Conservation (phyloP, 495 filamentous ascomycete species). For the Annulohypoxylon maeteangense region DNA sequence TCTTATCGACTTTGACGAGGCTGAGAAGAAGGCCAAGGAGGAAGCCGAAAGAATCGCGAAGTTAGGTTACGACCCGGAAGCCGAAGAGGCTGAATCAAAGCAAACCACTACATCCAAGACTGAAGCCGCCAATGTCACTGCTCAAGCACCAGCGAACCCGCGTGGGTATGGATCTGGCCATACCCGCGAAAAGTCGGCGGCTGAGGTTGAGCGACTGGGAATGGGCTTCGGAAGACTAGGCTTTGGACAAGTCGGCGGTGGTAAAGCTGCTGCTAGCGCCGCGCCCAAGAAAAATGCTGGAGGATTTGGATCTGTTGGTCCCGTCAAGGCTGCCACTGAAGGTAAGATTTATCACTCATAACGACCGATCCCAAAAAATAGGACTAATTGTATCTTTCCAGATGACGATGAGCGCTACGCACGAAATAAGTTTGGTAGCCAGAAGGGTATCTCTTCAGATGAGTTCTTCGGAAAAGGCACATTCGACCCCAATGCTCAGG, state of each 20-base stretch:
- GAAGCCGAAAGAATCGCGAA: slow-evolving; percentile 97
- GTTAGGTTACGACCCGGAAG: slow-evolving; percentile 96
- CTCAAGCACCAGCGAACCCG: slow-evolving; percentile 81
- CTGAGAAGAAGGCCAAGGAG: slow-evolving; percentile 95
- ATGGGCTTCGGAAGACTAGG: slow-evolving; percentile 90
- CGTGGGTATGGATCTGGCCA: slow-evolving; percentile 69
- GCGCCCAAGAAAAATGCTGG: slow-evolving; percentile 78
- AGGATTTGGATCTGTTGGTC: slow-evolving; percentile 85
- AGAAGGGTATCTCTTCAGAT: slow-evolving; percentile 97
- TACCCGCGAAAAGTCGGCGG: slow-evolving; percentile 65
- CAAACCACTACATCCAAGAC: slow-evolving; percentile 57
- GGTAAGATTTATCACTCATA: slow-evolving; percentile 62
- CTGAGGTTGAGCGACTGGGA: slow-evolving; percentile 88
- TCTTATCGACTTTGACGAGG: slow-evolving; percentile 93
- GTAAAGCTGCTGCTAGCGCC: slow-evolving; percentile 66
- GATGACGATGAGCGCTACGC: slow-evolving; percentile 80
- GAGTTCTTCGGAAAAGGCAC: slow-evolving; percentile 94
- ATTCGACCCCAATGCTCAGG: slow-evolving; percentile 81
- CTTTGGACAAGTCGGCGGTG: slow-evolving; percentile 84
- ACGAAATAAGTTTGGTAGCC: slow-evolving; percentile 83
- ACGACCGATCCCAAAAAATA: not conserved
- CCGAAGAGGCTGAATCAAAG: slow-evolving; percentile 74
- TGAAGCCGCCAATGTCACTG: slow-evolving; percentile 67
- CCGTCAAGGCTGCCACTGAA: slow-evolving; percentile 72
- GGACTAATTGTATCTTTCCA: slow-evolving; percentile 47